phyloP scores from a whole-genome alignment of 2,329 filamentous ascomycete species.

The Penicillium expansum region DNA sequence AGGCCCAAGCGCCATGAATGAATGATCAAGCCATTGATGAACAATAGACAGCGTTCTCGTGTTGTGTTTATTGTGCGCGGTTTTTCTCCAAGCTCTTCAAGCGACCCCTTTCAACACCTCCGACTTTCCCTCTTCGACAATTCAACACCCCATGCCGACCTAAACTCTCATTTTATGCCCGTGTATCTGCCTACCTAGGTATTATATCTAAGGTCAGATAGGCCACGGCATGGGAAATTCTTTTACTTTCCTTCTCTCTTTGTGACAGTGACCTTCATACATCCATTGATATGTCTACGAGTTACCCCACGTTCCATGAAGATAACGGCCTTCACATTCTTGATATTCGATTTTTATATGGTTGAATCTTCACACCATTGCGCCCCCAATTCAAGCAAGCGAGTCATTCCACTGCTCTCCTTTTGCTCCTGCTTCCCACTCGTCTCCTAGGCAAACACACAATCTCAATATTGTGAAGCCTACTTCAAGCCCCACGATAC shows the following conservation, averaged over 20 bases:
- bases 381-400: constrained; percentile 1
- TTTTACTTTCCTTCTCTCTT: not conserved
- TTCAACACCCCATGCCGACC: not conserved
- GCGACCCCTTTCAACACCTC: constrained; percentile 3
- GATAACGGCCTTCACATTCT: constrained; percentile 12
- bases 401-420: not conserved
- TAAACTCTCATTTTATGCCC: not conserved
- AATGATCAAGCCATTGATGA: constrained; percentile 29
- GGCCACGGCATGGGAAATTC: not conserved
- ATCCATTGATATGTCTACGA: constrained; percentile 20
- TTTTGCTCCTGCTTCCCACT: constrained; percentile 1
- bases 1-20: constrained; percentile 14
- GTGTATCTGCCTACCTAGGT: too few relatives aligned
- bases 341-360: not conserved
- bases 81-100: constrained; percentile 10
- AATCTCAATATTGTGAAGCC: constrained; percentile 4
- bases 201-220: not conserved
- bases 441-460: not conserved
- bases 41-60: constrained; percentile 32
- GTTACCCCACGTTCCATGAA: constrained; percentile 17
- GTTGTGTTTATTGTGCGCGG: constrained; percentile 16
- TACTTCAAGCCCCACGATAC: constrained; percentile 1
- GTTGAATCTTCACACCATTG: not conserved
- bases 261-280: constrained; percentile 1
- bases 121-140: not conserved